Evolutionary conservation across 306 rosid species (phyloP), one percentile per base, ranked within the genome.

Genomic region (Gleditsia sinensis): DNA sequence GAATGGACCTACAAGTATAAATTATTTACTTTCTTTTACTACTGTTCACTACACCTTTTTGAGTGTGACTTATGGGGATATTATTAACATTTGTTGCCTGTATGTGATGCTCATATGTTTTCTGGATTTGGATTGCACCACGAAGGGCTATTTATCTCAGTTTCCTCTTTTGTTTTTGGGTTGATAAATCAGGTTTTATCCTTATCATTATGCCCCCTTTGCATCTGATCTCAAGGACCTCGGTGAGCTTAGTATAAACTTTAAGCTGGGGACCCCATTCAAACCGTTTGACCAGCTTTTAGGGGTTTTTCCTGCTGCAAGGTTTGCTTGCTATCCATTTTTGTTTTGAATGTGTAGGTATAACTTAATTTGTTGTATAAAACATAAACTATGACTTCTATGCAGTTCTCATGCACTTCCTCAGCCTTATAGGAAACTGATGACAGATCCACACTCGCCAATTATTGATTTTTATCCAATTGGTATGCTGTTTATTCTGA

Each of bases 301-400:
- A 53, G 99, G 98, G 66, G 99, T 92, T 64, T 95, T 95, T 55
- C 99, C 99, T 60, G 97, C 98, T 66, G 99, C 99, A 64, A 95
- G 99, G 99, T 95, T 36, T 53, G 75, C 39, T 51, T 10, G 20
- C 39, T 23, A 21, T 48, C 20, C 55, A 21, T 69, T 69, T 50
- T 32, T 24, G 3, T 72, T 48, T 42, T 62, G 32, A 5, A 19
- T 20, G 37, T 62, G 49, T 62, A 11, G 11, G 32, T 0, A 62
- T 37, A 3, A 42, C 3, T 0, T 62, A 12, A 25, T 74, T n/a
- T 28, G 32, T 36, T 25, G 14, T 60, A 16, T 49, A 54, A 58
- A 57, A 36, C 76, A 48, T 72, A 72, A 64, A 77, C 56, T 60
- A 23, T 56, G 25, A 48, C 50, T 49, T 66, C 30, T 77, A 53